Evolutionary conservation across 2,329 filamentous ascomycete genomes (phyloP), one percentile per base, ranked within the genome.

Genomic region (Arthroderma sp.): DNA sequence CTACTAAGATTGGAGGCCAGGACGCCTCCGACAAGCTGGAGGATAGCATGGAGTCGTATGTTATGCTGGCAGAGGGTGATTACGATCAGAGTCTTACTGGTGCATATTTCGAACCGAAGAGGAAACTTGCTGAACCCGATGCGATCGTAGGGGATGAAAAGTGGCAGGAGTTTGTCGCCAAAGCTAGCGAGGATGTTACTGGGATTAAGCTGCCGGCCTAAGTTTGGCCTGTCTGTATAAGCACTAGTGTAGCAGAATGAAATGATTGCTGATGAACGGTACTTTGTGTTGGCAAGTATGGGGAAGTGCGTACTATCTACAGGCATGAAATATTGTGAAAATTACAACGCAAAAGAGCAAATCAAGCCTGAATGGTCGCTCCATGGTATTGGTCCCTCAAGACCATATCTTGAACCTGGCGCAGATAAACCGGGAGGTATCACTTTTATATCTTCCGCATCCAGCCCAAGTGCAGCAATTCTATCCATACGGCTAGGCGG

Each of bases 1-100:
- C 69, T 3, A 73, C 71, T 0, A 74, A 73, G 56, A 69, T 74
- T 64, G 71, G 70, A 7, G 73, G 66, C 6, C 44, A 46, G 6
- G 53, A 55, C 6, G 74, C 72, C 0, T 53, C 70, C 1, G 73
- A 68, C 2, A 64, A 64, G 33, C 57, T 71, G 15, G 61, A 71
- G 33, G 64, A 64, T 31, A 68, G 66, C 4, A 64, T 72, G 1
- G 65, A 68, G 38, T 69, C 68, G 3, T 74, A 72, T 53, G 63
- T 68, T 4, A 66, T 67, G 61, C 60, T 72, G 36, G 69, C 69
- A 2, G 51, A 54, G 44, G 53, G 53, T 5, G 48, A 54, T 36
- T 55, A 54, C 44, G 52, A 55, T 43, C 52, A 53, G 36, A 48
- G 38, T 27, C 45, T 51, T 11, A 50, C 49, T 1, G 53, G 48